Conservation (phyloP, 495 filamentous ascomycete genomes). For the Letharia columbiana region DNA sequence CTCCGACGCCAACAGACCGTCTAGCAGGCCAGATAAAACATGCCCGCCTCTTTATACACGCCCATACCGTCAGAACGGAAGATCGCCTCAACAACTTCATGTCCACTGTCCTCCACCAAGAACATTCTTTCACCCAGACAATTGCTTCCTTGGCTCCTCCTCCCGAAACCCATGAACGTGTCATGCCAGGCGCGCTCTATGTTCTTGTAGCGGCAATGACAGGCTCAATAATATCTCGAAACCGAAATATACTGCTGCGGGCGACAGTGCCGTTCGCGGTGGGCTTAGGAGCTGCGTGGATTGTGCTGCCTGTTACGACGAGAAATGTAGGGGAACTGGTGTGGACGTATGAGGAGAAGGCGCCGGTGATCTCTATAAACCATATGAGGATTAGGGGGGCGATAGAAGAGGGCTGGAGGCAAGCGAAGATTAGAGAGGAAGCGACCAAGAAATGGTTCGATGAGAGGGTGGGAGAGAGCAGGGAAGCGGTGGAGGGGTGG, state of each 20-base stretch:
- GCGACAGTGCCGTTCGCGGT: conserved; percentile 60
- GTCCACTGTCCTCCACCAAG: conserved; percentile 64
- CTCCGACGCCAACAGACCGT: conserved; percentile 81
- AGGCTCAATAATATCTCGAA: conserved; percentile 77
- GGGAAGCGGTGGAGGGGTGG: conserved; percentile 75
- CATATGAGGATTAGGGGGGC: conserved; percentile 60
- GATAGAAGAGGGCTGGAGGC: conserved; percentile 58
- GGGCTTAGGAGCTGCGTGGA: conserved; percentile 64
- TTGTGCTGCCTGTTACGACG: conserved; percentile 69
- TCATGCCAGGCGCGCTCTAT: conserved; percentile 81
- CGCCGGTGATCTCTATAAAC: conserved; percentile 68
- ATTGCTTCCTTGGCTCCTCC: conserved; percentile 79
- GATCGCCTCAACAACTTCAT: conserved; percentile 68
- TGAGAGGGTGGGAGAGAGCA: conserved; percentile 61
- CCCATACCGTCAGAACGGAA: conserved; percentile 60
- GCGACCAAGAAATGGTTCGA: conserved; percentile 65
- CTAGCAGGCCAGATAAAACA: conserved; percentile 74
- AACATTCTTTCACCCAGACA: conserved; percentile 68
- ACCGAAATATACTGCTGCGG: conserved; percentile 73
- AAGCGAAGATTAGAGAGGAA: conserved; percentile 60
- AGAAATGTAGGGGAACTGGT: conserved; percentile 72
- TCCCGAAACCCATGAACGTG: conserved; percentile 67
- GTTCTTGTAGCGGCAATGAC: conserved; percentile 89
- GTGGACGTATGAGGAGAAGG: conserved; percentile 84
- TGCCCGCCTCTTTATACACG: conserved; percentile 73